Percentiles rank a stretch among this genome's conserved stretches.
Evolutionary conservation across 352 stramenopile species (phyloP).

Genomic region (Globisporangium iwayamae): DNA sequence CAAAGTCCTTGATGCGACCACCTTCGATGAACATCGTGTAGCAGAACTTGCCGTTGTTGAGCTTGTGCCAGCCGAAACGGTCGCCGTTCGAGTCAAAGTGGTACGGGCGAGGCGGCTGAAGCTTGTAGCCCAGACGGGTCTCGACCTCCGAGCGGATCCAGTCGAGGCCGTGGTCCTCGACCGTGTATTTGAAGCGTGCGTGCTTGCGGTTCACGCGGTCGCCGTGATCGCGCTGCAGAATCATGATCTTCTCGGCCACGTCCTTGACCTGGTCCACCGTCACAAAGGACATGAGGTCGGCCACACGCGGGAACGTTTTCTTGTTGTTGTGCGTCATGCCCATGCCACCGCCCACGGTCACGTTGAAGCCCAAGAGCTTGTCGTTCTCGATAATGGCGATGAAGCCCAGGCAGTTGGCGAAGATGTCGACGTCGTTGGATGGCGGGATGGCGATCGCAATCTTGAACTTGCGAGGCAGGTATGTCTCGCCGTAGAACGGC

Average conservation of each 20-base stretch:
- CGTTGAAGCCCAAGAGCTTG: constrained; percentile 92
- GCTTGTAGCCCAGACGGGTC: constrained; percentile 92
- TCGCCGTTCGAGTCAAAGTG: constrained; percentile 70
- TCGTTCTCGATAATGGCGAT: constrained; percentile 91
- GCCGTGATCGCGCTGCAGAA: constrained; percentile 94
- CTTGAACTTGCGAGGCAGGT: constrained; percentile 99
- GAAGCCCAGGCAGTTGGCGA: constrained; percentile 95
- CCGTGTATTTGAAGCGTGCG: constrained; percentile 98
- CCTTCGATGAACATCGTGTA: constrained; percentile 86
- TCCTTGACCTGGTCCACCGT: constrained; percentile 88
- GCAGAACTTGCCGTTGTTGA: constrained; percentile 62
- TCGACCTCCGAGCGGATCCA: constrained; percentile 93
- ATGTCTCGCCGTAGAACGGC: constrained; percentile 96
- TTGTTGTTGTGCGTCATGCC: constrained; percentile 97
- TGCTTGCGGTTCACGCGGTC: constrained; percentile 97
- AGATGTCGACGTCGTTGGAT: constrained; percentile 98
- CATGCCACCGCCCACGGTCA: constrained; percentile 96
- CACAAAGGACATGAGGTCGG: constrained; percentile 95
- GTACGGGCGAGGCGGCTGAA: constrained; percentile 80
- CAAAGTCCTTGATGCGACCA: constrained; percentile 93
- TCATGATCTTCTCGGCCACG: constrained; percentile 92
- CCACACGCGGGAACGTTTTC: constrained; percentile 95
- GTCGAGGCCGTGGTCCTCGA: constrained; percentile 95
- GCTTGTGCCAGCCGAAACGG: constrained; percentile 75
- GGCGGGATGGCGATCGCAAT: constrained; percentile 96